phyloP scores from a whole-genome alignment of 2,329 filamentous ascomycete genomes.

The Acarospora socialis region DNA sequence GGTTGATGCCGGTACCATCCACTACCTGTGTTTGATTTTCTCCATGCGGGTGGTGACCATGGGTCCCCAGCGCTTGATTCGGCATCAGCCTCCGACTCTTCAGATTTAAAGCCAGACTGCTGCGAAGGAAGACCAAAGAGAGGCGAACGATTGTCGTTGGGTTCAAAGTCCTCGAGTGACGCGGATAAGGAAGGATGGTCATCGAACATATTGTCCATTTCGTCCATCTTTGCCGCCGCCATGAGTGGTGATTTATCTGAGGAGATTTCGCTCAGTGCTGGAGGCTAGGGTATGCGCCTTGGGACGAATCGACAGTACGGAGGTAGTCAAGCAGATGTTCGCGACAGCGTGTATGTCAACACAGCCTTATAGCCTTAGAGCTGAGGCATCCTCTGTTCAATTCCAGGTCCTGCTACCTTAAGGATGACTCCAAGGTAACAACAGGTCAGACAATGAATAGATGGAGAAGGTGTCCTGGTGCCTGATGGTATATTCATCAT shows the following conservation, averaged over 20 bases:
- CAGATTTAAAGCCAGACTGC: constrained; percentile 49
- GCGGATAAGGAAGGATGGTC: constrained; percentile 46
- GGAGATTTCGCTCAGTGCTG: neutral
- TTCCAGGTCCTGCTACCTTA: no score
- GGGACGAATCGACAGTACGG: no score
- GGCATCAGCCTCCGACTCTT: constrained; percentile 31
- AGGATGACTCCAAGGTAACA: no score
- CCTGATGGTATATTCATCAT: neutral
- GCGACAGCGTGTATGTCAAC: constrained; percentile 5
- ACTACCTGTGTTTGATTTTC: constrained; percentile 34
- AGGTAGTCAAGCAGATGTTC: neutral
- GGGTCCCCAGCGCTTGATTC: constrained; percentile 36
- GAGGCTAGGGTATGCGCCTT: neutral
- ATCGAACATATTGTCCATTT: constrained; percentile 36
- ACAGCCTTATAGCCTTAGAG: neutral
- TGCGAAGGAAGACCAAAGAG: constrained; percentile 42
- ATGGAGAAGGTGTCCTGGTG: neutral
- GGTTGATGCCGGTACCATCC: constrained; percentile 39
- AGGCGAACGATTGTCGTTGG: constrained; percentile 38
- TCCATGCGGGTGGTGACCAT: constrained; percentile 53
- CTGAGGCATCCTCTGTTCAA: no score
- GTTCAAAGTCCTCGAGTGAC: constrained; percentile 49
- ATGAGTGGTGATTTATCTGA: constrained; percentile 13
- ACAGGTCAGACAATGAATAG: neutral
- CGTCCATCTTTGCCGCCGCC: constrained; percentile 30